These are phyloP conservation scores for Amanita pseudoporphyria DNA, from an alignment of 768 basidiomycete species.

Conservation along the genomic window DNA sequence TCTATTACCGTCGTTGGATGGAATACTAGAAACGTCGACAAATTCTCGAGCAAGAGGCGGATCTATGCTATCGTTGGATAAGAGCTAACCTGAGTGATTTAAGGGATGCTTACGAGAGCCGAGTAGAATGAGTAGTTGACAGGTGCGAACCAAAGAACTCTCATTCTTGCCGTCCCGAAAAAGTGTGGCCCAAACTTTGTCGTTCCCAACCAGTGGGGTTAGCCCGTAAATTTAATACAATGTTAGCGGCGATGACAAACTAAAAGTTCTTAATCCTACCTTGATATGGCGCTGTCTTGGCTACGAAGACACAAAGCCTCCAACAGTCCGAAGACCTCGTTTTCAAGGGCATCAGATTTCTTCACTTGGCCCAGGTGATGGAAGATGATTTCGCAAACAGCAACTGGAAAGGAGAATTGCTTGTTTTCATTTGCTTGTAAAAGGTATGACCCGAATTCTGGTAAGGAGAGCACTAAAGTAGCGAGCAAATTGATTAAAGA, in stretches of 20 bases:
- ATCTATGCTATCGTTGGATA: conserved; percentile 23
- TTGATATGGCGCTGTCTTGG: conserved; percentile 31
- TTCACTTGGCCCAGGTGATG: conserved; percentile 27
- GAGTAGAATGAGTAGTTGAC: conserved; percentile 43
- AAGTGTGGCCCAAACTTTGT: conserved; percentile 33
- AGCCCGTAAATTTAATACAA: background rate
- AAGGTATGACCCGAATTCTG: conserved; percentile 32
- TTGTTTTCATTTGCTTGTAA: conserved; percentile 18
- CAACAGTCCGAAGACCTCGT: conserved; percentile 36
- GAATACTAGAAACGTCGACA: conserved; percentile 25
- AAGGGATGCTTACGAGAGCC: conserved; percentile 37
- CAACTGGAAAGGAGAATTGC: conserved; percentile 25
- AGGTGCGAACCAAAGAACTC: conserved; percentile 38
- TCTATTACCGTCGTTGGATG: conserved; percentile 13
- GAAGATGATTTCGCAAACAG: conserved; percentile 33
- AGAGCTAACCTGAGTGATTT: background rate
- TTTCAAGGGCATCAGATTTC: conserved; percentile 24
- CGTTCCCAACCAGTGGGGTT: background rate
- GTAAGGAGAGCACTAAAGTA: conserved; percentile 35
- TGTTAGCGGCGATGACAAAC: background rate
- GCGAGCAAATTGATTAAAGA: conserved; percentile 46
- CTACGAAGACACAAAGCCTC: conserved; percentile 44
- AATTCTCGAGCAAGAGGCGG: conserved; percentile 30
- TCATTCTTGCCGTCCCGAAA: conserved; percentile 41
- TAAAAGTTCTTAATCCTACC: conserved; percentile 17